phyloP scores from a whole-genome alignment of 2,329 filamentous ascomycete species.

The Venturia nashicola region DNA sequence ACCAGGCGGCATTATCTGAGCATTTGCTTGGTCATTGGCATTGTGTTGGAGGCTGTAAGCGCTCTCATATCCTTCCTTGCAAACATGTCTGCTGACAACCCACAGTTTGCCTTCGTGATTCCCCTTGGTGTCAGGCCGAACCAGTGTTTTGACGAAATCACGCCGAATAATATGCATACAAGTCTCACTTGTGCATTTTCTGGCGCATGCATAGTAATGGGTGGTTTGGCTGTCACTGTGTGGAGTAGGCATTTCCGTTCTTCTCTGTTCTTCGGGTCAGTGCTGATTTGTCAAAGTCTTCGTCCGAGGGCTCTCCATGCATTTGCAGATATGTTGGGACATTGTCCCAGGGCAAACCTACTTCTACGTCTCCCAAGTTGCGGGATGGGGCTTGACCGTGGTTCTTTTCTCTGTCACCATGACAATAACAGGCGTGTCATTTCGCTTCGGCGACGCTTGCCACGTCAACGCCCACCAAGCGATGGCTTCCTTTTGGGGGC shows the following conservation, averaged over 20 bases:
- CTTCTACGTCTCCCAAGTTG: slow-evolving; percentile 70
- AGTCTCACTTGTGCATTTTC: slow-evolving; percentile 76
- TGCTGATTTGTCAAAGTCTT: slow-evolving; percentile 42
- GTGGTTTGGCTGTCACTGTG: slow-evolving; percentile 71
- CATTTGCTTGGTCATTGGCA: slow-evolving; percentile 67
- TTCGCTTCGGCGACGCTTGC: slow-evolving; percentile 81
- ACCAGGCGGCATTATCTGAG: slow-evolving; percentile 89
- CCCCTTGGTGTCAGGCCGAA: slow-evolving; percentile 67
- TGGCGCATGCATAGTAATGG: slow-evolving; percentile 72
- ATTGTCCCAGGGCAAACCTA: slow-evolving; percentile 77
- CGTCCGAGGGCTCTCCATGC: slow-evolving; percentile 76
- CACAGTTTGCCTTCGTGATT: slow-evolving; percentile 76
- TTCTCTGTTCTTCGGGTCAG: not conserved
- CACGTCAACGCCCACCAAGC: slow-evolving; percentile 88
- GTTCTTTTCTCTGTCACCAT: slow-evolving; percentile 66
- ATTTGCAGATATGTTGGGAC: slow-evolving; percentile 98
- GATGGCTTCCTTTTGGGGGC: slow-evolving; percentile 80
- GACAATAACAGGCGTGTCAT: slow-evolving; percentile 81
- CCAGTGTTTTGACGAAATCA: slow-evolving; percentile 82
- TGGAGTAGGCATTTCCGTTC: slow-evolving; percentile 48
- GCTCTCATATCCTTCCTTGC: not conserved
- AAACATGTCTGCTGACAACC: not conserved
- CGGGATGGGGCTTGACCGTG: slow-evolving; percentile 75
- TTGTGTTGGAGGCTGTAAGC: slow-evolving; percentile 69
- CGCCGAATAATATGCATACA: slow-evolving; percentile 82